Evolutionary conservation across 805 yeast genomes (phyloP).

Genomic region (Kazachstania kunashirensis): DNA sequence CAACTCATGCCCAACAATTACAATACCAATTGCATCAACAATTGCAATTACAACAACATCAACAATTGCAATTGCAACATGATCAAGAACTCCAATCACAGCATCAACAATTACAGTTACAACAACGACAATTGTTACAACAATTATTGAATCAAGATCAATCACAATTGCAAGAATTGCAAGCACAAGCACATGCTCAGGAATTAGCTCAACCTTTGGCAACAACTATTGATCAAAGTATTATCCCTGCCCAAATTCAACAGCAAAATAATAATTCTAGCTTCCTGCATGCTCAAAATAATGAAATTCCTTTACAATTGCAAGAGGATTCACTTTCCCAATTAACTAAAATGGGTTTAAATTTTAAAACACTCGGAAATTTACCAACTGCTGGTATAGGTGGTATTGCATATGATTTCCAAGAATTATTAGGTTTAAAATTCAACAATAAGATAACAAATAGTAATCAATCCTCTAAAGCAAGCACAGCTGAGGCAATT

Average conservation of each 20-base stretch:
- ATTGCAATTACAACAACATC: slow-evolving; percentile 15
- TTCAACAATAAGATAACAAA: slow-evolving; percentile 10
- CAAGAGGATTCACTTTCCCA: slow-evolving; percentile 11
- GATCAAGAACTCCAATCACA: slow-evolving; percentile 22
- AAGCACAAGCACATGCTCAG: slow-evolving; percentile 4
- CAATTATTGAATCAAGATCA: slow-evolving; percentile 9
- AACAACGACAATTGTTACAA: slow-evolving; percentile 13
- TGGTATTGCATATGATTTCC: slow-evolving; percentile 27
- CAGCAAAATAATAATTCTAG: too few species aligned
- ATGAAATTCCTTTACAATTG: slow-evolving; percentile 4
- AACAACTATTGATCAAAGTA: slow-evolving; percentile 11
- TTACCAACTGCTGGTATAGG: slow-evolving; percentile 27
- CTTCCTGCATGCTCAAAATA: too few species aligned
- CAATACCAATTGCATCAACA: slow-evolving; percentile 15
- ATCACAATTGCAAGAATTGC: slow-evolving; percentile 3
- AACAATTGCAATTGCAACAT: slow-evolving; percentile 14
- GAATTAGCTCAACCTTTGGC: slow-evolving; percentile 6
- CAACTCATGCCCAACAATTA: slow-evolving; percentile 10
- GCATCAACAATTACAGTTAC: slow-evolving; percentile 19
- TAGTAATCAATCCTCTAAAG: slow-evolving; percentile 11
- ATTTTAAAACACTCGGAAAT: slow-evolving; percentile 12
- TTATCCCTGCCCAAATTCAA: slow-evolving; percentile 6
- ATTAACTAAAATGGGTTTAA: slow-evolving; percentile 11
- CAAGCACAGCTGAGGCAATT: slow-evolving; percentile 23
- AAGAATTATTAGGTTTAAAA: slow-evolving; percentile 22